phyloP scores from a whole-genome alignment of 768 basidiomycete genomes.

The Russula ochroleuca region DNA sequence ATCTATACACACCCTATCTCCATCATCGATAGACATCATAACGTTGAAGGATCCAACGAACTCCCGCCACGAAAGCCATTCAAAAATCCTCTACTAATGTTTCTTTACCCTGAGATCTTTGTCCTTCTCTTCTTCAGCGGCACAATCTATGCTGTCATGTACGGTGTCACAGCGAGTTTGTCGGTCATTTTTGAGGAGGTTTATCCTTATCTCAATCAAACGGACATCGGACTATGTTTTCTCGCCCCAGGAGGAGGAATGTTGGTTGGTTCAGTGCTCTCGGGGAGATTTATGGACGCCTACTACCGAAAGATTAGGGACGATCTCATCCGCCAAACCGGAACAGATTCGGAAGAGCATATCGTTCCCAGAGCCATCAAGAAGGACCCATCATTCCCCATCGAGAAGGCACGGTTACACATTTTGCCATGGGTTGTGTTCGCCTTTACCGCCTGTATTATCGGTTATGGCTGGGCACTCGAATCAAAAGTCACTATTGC shows the following conservation, averaged over 20 bases:
- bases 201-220: constrained; percentile 59
- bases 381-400: constrained; percentile 47
- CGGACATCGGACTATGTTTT: constrained; percentile 72
- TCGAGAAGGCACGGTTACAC: constrained; percentile 56
- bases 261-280: constrained; percentile 50
- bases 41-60: not conserved
- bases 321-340: constrained; percentile 26
- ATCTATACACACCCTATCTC: constrained; percentile 36
- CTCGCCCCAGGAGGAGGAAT: constrained; percentile 72
- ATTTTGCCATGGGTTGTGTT: constrained; percentile 41
- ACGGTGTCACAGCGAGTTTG: constrained; percentile 55
- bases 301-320: constrained; percentile 51
- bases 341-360: constrained; percentile 29
- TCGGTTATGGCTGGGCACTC: constrained; percentile 61
- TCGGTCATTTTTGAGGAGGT: constrained; percentile 54
- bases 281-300: constrained; percentile 60
- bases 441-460: constrained; percentile 40
- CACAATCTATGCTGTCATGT: constrained; percentile 52
- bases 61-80: constrained; percentile 37
- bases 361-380: constrained; percentile 28
- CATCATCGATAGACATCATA: constrained; percentile 29
- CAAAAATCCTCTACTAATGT: constrained; percentile 54
- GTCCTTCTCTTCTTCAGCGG: constrained; percentile 52
- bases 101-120: constrained; percentile 54
- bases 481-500: constrained; percentile 46